Percentiles rank a stretch among this genome's conserved stretches.
Evolutionary conservation across 371 early-diverging fungal species (phyloP).

Genomic region (Rhizomucor pusillus): DNA sequence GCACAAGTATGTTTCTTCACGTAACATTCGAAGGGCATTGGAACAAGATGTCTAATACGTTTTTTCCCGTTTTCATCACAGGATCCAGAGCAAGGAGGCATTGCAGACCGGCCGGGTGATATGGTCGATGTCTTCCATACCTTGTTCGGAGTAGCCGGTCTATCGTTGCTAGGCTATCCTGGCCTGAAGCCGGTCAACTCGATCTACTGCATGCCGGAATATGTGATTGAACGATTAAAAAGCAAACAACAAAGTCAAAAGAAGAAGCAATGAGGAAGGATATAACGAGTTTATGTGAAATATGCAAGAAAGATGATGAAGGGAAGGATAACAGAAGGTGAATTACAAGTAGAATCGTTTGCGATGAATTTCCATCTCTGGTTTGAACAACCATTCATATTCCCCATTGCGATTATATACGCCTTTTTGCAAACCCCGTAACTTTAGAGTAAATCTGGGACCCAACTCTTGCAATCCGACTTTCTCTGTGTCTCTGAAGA

Average conservation of each 20-base stretch:
- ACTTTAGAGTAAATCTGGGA: slow-evolving; percentile 94
- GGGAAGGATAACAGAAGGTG: slow-evolving; percentile 1
- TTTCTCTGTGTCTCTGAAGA: slow-evolving; percentile 86
- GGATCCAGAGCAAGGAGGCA: slow-evolving; percentile 91
- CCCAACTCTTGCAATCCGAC: slow-evolving; percentile 96
- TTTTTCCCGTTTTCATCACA: slow-evolving; percentile 15
- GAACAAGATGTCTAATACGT: no score
- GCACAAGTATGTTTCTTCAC: no score
- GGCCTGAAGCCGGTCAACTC: slow-evolving; percentile 80
- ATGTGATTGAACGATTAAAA: slow-evolving; percentile 55
- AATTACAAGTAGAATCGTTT: slow-evolving; percentile 76
- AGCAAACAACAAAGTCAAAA: no score
- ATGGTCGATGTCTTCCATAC: slow-evolving; percentile 97
- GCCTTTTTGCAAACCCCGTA: slow-evolving; percentile 94
- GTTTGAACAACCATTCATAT: slow-evolving; percentile 94
- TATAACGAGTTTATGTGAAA: background rate
- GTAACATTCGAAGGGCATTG: no score
- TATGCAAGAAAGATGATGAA: slow-evolving; percentile 1
- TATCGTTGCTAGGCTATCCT: slow-evolving; percentile 83
- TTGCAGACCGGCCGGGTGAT: slow-evolving; percentile 94
- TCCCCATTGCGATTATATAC: slow-evolving; percentile 89
- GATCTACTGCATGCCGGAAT: slow-evolving; percentile 88
- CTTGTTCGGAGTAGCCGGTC: slow-evolving; percentile 89
- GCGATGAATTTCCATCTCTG: slow-evolving; percentile 85
- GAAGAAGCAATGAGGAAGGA: no score